phyloP scores from a whole-genome alignment of 345 rosid species.

The Eucalyptus globulus region DNA sequence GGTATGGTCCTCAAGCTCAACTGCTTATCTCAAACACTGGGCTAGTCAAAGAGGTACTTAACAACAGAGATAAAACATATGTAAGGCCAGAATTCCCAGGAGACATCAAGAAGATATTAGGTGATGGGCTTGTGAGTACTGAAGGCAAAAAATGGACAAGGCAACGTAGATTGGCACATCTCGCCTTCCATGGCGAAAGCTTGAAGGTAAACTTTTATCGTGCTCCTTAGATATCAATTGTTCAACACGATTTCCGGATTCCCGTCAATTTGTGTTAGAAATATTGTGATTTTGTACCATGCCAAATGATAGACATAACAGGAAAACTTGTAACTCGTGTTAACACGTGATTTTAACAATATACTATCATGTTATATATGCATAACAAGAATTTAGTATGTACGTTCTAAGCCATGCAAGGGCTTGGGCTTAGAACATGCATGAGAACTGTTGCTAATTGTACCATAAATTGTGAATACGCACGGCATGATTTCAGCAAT shows the following conservation, averaged over 20 bases:
- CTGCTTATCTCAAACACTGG: background rate
- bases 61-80: conserved; percentile 7
- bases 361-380: background rate
- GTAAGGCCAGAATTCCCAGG: background rate
- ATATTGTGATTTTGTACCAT: background rate
- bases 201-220: conserved; percentile 9
- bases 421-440: background rate
- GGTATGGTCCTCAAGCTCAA: background rate
- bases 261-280: background rate
- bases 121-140: conserved; percentile 19
- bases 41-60: background rate
- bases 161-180: conserved; percentile 24
- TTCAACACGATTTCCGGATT: background rate
- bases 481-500: conserved; percentile 19
- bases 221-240: background rate
- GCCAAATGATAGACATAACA: background rate
- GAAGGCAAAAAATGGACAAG: conserved; percentile 21
- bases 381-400: background rate
- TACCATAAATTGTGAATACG: background rate
- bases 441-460: background rate
- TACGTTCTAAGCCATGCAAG: background rate
- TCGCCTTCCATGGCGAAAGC: conserved; percentile 32
- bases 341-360: background rate
- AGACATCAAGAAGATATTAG: conserved; percentile 1
- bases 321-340: background rate